Evolutionary conservation across 1,284 basidiomycete genomes (phyloP).

Genomic region (Entoloma clypeatum): DNA sequence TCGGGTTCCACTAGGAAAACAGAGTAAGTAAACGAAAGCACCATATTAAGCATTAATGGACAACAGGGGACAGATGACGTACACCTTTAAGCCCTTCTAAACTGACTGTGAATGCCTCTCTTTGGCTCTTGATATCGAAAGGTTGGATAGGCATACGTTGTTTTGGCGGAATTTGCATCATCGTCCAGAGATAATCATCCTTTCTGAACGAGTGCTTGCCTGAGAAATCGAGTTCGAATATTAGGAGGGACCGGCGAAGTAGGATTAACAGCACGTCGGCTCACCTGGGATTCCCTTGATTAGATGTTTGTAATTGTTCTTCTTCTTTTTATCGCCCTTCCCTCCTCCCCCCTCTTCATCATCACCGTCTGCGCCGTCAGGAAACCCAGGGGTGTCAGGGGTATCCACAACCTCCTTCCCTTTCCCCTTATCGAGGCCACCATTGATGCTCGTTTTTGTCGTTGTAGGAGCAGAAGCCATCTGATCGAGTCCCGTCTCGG

Average conservation of each 20-base stretch:
- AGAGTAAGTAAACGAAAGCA: slow-evolving; percentile 11
- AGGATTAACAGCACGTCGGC: slow-evolving; percentile 24
- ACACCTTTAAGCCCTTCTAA: slow-evolving; percentile 74
- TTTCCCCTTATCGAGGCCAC: slow-evolving; percentile 54
- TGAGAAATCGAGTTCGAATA: slow-evolving; percentile 23
- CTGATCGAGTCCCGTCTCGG: slow-evolving; percentile 22
- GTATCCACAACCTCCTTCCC: slow-evolving; percentile 47
- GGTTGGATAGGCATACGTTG: slow-evolving; percentile 58
- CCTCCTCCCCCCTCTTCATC: slow-evolving; percentile 55
- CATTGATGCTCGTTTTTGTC: slow-evolving; percentile 15
- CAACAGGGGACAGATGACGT: slow-evolving; percentile 34
- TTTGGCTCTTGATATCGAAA: slow-evolving; percentile 66
- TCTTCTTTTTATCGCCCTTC: slow-evolving; percentile 74
- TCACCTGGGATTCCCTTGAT: slow-evolving; percentile 72
- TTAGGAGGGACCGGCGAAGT: slow-evolving; percentile 9
- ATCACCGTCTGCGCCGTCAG: slow-evolving; percentile 41
- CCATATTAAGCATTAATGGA: slow-evolving; percentile 12
- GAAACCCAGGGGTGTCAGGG: slow-evolving; percentile 36
- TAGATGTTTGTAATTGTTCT: slow-evolving; percentile 73
- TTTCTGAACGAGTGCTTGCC: slow-evolving; percentile 82
- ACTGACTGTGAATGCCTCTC: slow-evolving; percentile 69
- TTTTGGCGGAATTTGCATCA: slow-evolving; percentile 68
- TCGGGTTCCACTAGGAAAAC: slow-evolving; percentile 61
- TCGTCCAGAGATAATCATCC: slow-evolving; percentile 64
- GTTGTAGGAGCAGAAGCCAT: slow-evolving; percentile 22